Base-by-base conservation (phyloP, 352 stramenopile species). In the Phytophthora parvispora region DNA sequence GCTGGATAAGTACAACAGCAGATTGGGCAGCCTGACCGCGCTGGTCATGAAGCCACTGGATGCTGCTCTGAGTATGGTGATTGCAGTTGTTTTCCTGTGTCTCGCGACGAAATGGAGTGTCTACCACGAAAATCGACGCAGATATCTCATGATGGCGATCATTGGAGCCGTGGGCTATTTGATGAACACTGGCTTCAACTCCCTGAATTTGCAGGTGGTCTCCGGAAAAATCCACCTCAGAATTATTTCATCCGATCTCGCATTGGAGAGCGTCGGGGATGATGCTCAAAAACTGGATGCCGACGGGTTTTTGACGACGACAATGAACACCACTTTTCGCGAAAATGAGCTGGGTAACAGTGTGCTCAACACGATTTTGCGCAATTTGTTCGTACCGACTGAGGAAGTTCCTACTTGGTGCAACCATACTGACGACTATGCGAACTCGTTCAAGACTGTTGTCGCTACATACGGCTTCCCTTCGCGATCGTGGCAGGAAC, bases 131-230 rank as follows among this genome's bases (percentile, higher is more conserved):
- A 55, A 18, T 24, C 61, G 28, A n/a, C 51, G 61, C 31, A 40
- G 40, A 22, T 63, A 55, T 50, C 9, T 48, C 15, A 27, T 57
- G 3, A 69, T 51, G 61, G 52, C 4, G 8, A 42, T 45, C 12
- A 51, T 69, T 57, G 61, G 61, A 3, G 29, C 51, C 20, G 29
- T 63, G 15, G 42, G 61, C 3, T 69, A 63, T 32, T 27, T 69
- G 40, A 68, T 68, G 51, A 68, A 68, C 31, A 68, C 51, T 3
- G 60, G 60, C 12, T 68, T 68, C 25, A 68, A 40, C 22, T 43
- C 60, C 3, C 60, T 68, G 22, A 68, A 68, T 27, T 47, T 68
- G 51, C 60, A 68, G 43, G 51, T 68, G 16, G 6, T 25, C 24
- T 29, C 31, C 12, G 60, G 60, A 18, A 45, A 62, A 22, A 56